Base-by-base conservation (phyloP, 2,329 filamentous ascomycete species). In the Botrytis deweyae region DNA sequence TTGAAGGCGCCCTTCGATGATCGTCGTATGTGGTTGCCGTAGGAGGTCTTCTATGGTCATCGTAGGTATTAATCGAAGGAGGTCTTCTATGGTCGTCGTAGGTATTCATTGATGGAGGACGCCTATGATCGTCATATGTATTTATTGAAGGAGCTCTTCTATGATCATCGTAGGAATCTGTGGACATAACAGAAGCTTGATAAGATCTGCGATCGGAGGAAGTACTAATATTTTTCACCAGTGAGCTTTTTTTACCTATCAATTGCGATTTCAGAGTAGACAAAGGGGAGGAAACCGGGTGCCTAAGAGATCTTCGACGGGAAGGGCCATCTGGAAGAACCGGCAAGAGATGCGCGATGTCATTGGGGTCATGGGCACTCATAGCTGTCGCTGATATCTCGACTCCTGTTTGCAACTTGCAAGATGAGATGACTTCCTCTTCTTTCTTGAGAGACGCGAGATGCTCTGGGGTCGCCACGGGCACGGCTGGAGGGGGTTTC, bases 281-380 rank as follows among this genome's bases (percentile, higher is more conserved):
- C 58, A 75, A 71, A 73, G 72, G 86, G 82, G 73, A 89, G 84
- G 14, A 73, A 73, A 76, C 55, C 36, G 78, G 72, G 70, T 73
- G 73, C 70, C 77, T 75, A 58, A 78, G 72, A 68, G 75, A 78
- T 80, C 80, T 84, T 79, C 84, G 83, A 38, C 82, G 81, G 22
- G 86, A 87, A 22, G 84, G 83, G 3, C 87, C 86, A 75, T 87
- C 84, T 7, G 87, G 87, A 75, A 90, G 85, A 64, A 79, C 81
- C 36, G 88, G 87, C 72, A 90, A 82, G 76, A 80, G 81, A 38
- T 83, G 79, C 62, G 80, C 77, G 64, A 85, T 79, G 66, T 83
- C 80, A 72, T 79, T 80, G 69, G 82, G 64, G 25, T 71, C 61
- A 62, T 36, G 36, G 59, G 61, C 16, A 65, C 64, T 33, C 62